A percentile compares a stretch with the other conserved stretches of the same genome.
phyloP scores from a whole-genome alignment of 306 rosid species.

The Prinsepia uniflora region DNA sequence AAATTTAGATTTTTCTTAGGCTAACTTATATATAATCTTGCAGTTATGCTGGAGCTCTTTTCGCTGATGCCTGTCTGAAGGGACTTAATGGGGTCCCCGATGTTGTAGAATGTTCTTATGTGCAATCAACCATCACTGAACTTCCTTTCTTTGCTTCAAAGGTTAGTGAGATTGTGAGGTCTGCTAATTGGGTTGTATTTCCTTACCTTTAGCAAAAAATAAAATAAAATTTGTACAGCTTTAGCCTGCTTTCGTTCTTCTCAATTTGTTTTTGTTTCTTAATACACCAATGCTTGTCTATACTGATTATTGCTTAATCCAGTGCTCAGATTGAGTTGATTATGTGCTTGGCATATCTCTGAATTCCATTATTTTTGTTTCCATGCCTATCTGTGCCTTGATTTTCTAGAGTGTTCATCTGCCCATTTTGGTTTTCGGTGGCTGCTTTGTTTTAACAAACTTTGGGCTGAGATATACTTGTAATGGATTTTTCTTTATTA shows the following conservation, averaged over 20 bases:
- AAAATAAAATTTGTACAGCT: too few relatives aligned
- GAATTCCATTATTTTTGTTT: neutral
- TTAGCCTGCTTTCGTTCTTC: neutral
- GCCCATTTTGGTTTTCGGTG: neutral
- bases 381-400: neutral
- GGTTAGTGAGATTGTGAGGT: conserved; percentile 37
- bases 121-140: conserved; percentile 78
- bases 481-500: too few relatives aligned
- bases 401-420: neutral
- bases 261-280: neutral
- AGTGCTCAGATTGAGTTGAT: neutral
- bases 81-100: conserved; percentile 98
- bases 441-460: neutral
- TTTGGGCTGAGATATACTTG: neutral
- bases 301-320: neutral
- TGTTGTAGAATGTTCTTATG: conserved; percentile 91
- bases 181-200: neutral
- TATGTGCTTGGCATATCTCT: neutral
- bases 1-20: neutral
- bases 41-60: conserved; percentile 96
- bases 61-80: conserved; percentile 97
- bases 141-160: conserved; percentile 98
- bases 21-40: conserved; percentile 22
- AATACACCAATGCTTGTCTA: neutral
- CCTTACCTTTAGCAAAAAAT: too few relatives aligned